Evolutionary conservation across 192 early-diverging fungal species (phyloP).

Genomic region (Spinellus fusiger): DNA sequence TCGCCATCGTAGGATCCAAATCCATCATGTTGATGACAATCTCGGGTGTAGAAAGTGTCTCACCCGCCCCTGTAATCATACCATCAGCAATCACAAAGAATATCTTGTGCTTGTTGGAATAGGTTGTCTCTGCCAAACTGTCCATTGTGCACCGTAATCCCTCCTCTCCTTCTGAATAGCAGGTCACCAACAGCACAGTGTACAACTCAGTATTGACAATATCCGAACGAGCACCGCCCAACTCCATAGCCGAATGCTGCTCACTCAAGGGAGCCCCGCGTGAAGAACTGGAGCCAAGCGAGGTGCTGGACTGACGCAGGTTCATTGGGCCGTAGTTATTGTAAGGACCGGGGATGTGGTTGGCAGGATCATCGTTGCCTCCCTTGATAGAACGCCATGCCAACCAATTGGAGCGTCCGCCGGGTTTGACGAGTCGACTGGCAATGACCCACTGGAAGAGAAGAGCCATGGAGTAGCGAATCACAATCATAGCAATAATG

Average conservation of each 20-base stretch:
- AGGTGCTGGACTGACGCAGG: background rate
- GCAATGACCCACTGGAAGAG: slow-evolving; percentile 58
- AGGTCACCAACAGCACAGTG: slow-evolving; percentile 77
- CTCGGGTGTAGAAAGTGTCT: slow-evolving; percentile 70
- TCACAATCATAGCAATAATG: slow-evolving; percentile 53
- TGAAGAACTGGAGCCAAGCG: slow-evolving; percentile 9
- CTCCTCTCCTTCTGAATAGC: slow-evolving; percentile 86
- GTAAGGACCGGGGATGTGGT: slow-evolving; percentile 28
- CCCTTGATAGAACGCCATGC: slow-evolving; percentile 39
- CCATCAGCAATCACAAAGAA: slow-evolving; percentile 90
- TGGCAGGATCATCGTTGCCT: slow-evolving; percentile 26
- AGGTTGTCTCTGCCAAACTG: slow-evolving; percentile 75
- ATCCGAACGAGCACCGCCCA: slow-evolving; percentile 23
- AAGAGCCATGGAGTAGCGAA: slow-evolving; percentile 57
- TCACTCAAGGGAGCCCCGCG: slow-evolving; percentile 4
- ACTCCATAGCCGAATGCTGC: slow-evolving; percentile 12
- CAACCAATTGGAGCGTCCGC: slow-evolving; percentile 48
- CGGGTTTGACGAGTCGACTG: slow-evolving; percentile 43
- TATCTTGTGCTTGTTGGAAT: slow-evolving; percentile 82
- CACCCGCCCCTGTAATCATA: slow-evolving; percentile 77
- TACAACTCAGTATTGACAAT: slow-evolving; percentile 51
- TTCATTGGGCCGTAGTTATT: slow-evolving; percentile 20
- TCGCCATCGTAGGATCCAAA: slow-evolving; percentile 50
- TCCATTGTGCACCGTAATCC: slow-evolving; percentile 80
- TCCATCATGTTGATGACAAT: slow-evolving; percentile 78